phyloP scores from a whole-genome alignment of 108 stramenopile genomes.

The Stephanodiscus triporus region DNA sequence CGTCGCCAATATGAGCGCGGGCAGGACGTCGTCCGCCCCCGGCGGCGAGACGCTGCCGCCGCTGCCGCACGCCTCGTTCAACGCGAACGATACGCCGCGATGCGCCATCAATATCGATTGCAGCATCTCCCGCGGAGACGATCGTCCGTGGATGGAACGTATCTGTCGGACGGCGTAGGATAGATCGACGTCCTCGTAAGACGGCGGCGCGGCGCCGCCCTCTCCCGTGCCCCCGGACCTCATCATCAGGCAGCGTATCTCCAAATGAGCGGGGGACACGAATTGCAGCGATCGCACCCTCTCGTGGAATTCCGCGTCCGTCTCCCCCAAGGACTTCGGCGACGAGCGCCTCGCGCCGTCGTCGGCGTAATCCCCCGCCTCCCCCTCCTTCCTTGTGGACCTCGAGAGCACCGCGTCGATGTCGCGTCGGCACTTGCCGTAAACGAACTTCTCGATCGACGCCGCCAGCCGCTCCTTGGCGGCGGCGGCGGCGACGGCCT shows the following conservation, averaged over 20 bases:
- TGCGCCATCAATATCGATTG: conserved; percentile 64
- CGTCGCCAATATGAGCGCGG: conserved; percentile 77
- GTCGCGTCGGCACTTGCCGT: conserved; percentile 35
- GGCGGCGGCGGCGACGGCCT: not conserved
- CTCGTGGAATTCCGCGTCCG: conserved; percentile 39
- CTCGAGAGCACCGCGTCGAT: conserved; percentile 29
- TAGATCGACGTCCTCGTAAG: conserved; percentile 42
- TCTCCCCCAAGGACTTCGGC: conserved; percentile 19
- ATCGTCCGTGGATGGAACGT: conserved; percentile 55
- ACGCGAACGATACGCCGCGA: conserved; percentile 63
- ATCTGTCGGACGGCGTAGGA: conserved; percentile 57
- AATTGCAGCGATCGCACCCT: conserved; percentile 62
- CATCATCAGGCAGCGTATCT: conserved; percentile 65
- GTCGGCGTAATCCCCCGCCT: conserved; percentile 13
- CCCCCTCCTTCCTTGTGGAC: not conserved
- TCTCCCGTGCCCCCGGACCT: not conserved
- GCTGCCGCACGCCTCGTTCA: conserved; percentile 53
- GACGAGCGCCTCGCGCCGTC: not conserved
- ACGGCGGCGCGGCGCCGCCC: not conserved
- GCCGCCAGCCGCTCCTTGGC: conserved; percentile 27
- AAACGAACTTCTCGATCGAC: conserved; percentile 44
- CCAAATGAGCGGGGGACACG: conserved; percentile 74
- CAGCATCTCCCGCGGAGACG: conserved; percentile 77
- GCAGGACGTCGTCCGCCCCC: conserved; percentile 82
- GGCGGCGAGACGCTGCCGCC: conserved; percentile 10